Conservation (phyloP, 768 basidiomycete species). For the Fomitopsis pulvina region DNA sequence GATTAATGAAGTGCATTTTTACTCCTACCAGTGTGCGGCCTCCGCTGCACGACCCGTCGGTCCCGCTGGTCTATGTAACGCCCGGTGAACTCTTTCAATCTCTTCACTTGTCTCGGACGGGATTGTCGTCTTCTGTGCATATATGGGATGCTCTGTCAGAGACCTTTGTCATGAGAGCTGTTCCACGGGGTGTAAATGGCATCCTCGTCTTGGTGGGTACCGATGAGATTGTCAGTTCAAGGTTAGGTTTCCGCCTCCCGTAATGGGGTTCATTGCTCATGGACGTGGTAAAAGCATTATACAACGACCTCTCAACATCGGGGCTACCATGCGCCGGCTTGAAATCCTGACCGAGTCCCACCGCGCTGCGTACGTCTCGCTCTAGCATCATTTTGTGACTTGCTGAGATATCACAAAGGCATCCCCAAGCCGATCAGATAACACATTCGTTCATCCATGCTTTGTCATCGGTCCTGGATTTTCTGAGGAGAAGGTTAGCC, state of each 20-base stretch:
- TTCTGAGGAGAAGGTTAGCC: slow-evolving; percentile 31
- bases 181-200: slow-evolving; percentile 27
- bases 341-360: slow-evolving; percentile 45
- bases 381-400: neutral
- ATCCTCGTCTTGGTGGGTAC: slow-evolving; percentile 48
- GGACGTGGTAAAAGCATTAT: slow-evolving; percentile 36
- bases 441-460: slow-evolving; percentile 64
- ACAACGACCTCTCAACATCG: slow-evolving; percentile 59
- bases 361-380: slow-evolving; percentile 38
- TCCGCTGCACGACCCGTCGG: slow-evolving; percentile 31
- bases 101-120: slow-evolving; percentile 52
- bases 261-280: neutral
- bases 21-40: slow-evolving; percentile 40
- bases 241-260: slow-evolving; percentile 30
- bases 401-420: neutral
- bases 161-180: slow-evolving; percentile 45
- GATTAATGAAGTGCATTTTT: no score
- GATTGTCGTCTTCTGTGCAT: slow-evolving; percentile 61
- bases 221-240: slow-evolving; percentile 47
- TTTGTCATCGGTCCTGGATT: slow-evolving; percentile 46
- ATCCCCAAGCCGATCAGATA: slow-evolving; percentile 21
- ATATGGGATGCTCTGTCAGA: slow-evolving; percentile 53
- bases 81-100: slow-evolving; percentile 43
- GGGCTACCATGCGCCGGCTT: slow-evolving; percentile 59
- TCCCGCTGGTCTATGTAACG: slow-evolving; percentile 37